Percentiles rank a stretch among this genome's conserved stretches.
Conservation (phyloP, 169 alveolate genomes). For the Plasmodium blacklocki region DNA sequence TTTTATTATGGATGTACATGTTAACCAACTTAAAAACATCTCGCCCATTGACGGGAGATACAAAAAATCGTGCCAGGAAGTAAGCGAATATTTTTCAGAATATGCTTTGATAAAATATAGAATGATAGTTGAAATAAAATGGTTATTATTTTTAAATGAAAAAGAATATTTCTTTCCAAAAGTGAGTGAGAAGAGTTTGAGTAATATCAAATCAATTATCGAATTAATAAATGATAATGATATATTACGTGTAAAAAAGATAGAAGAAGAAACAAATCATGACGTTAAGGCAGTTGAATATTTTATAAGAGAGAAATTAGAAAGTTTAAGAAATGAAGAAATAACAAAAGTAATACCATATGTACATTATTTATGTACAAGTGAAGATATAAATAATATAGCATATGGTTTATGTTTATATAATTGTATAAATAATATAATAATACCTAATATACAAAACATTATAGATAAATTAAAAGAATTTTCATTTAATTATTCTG, state of each 20-base stretch:
- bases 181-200: conserved; percentile 46
- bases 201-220: conserved; percentile 17
- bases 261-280: conserved; percentile 92
- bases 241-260: conserved; percentile 85
- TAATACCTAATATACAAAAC: conserved; percentile 83
- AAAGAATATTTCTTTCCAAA: conserved; percentile 81
- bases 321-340: conserved; percentile 47
- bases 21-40: conserved; percentile 53
- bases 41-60: conserved; percentile 95
- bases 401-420: conserved; percentile 91
- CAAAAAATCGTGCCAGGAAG: conserved; percentile 76
- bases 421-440: conserved; percentile 82
- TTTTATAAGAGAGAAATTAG: conserved; percentile 87
- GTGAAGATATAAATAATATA: conserved; percentile 96
- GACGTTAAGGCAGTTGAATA: conserved; percentile 96
- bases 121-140: conserved; percentile 91
- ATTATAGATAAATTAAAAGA: conserved; percentile 78
- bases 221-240: conserved; percentile 77
- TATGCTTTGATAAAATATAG: conserved; percentile 91
- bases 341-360: conserved; percentile 85
- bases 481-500: conserved; percentile 87
- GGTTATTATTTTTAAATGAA: conserved; percentile 90
- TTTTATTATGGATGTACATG: not conserved
- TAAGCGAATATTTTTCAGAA: conserved; percentile 89
- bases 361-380: conserved; percentile 94